These are phyloP conservation scores for Rutstroemia sydowiana DNA, from an alignment of 2,329 filamentous ascomycete species.

Conservation along the genomic window DNA sequence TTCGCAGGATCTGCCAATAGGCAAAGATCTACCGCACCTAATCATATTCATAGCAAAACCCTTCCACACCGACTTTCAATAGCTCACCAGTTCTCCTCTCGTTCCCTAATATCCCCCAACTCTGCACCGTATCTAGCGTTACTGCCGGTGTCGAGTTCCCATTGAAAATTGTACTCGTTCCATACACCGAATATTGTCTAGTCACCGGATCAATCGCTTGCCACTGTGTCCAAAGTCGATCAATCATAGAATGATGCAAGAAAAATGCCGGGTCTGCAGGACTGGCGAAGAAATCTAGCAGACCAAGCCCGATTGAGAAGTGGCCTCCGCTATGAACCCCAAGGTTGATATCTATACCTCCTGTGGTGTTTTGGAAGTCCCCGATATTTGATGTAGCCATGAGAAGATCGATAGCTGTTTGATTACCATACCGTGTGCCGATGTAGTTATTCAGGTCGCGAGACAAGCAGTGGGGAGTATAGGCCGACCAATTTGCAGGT, in stretches of 20 bases:
- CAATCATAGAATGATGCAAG: constrained; percentile 39
- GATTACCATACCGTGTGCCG: not conserved
- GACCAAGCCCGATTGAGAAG: not conserved
- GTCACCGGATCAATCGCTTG: constrained; percentile 28
- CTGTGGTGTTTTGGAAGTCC: not conserved
- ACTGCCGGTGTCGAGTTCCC: no score
- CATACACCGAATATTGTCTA: constrained; percentile 19
- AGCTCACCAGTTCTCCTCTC: no score
- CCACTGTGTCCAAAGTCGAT: constrained; percentile 41
- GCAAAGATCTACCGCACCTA: no score
- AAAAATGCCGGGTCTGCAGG: constrained; percentile 39
- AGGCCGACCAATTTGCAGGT: not conserved
- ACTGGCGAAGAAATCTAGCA: constrained; percentile 35
- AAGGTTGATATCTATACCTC: not conserved
- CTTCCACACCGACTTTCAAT: no score
- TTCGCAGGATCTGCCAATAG: no score
- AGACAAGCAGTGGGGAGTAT: constrained; percentile 3
- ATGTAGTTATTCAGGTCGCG: not conserved
- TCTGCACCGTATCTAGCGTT: no score
- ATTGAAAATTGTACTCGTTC: not conserved
- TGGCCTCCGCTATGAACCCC: constrained; percentile 1
- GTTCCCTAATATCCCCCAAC: no score
- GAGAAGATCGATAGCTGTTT: not conserved
- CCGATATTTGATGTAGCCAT: not conserved
- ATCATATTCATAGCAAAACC: no score